Evolutionary conservation across 169 alveolate species (phyloP).

Genomic region (Fabrea salina): DNA sequence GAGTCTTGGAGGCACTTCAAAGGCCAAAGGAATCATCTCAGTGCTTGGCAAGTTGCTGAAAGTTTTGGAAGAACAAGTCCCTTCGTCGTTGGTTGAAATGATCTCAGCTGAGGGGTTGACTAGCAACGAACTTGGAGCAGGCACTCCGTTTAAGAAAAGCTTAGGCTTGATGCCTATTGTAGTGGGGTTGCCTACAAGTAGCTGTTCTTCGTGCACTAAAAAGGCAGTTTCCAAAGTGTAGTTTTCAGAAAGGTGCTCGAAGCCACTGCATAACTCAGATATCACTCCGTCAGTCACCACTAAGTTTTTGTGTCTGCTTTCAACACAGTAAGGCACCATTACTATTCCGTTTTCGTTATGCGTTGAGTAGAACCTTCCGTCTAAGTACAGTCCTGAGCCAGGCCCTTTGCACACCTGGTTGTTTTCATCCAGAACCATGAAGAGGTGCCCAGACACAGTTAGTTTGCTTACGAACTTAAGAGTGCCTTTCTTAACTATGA

Average conservation of each 20-base stretch:
- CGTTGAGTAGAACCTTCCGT: conserved; percentile 35
- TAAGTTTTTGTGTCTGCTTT: background rate
- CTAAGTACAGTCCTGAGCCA: conserved; percentile 41
- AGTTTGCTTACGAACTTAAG: conserved; percentile 48
- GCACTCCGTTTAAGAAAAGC: conserved; percentile 39
- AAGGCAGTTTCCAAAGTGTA: conserved; percentile 36
- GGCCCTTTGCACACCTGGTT: conserved; percentile 40
- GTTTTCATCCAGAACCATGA: conserved; percentile 60
- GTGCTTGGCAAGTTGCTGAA: conserved; percentile 44
- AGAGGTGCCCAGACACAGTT: conserved; percentile 60
- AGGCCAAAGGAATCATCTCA: conserved; percentile 37
- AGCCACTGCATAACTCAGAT: conserved; percentile 36
- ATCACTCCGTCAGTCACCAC: conserved; percentile 36
- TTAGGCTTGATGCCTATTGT: conserved; percentile 48
- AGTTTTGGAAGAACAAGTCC: conserved; percentile 38
- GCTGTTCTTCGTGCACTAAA: conserved; percentile 44
- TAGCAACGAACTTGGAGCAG: conserved; percentile 39
- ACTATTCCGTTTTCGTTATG: background rate
- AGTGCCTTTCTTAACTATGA: conserved; percentile 60
- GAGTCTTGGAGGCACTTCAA: conserved; percentile 67
- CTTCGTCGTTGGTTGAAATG: conserved; percentile 37
- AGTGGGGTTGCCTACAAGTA: conserved; percentile 58
- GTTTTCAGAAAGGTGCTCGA: conserved; percentile 34
- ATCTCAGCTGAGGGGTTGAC: conserved; percentile 42
- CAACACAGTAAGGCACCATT: conserved; percentile 43